Conservation (phyloP, 768 basidiomycete genomes). For the Hericium alpestre region DNA sequence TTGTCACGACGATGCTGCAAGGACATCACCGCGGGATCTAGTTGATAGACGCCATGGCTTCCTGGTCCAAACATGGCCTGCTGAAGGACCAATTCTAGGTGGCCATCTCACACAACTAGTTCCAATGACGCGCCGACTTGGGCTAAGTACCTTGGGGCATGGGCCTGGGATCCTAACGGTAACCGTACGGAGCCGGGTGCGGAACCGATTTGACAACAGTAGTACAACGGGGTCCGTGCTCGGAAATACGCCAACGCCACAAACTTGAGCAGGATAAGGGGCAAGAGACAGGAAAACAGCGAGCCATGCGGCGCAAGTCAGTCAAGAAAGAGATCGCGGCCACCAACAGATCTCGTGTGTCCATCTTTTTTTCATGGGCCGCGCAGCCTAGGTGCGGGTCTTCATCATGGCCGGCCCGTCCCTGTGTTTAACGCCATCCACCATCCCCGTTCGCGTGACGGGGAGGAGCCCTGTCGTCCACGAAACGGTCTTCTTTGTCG, state of each 20-base stretch:
- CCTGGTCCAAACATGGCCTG: neutral
- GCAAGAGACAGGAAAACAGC: slow-evolving; percentile 10
- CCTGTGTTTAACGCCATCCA: slow-evolving; percentile 55
- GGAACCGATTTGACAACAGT: slow-evolving; percentile 13
- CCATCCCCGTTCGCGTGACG: slow-evolving; percentile 72
- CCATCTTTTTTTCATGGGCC: neutral
- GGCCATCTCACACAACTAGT: neutral
- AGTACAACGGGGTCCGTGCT: slow-evolving; percentile 14
- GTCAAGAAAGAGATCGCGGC: slow-evolving; percentile 12
- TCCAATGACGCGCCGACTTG: neutral
- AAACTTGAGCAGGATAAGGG: slow-evolving; percentile 14
- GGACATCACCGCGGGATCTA: no score
- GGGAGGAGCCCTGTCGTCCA: slow-evolving; percentile 53
- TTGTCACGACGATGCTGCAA: no score
- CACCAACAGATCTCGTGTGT: slow-evolving; percentile 9
- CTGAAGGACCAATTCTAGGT: neutral
- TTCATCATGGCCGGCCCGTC: slow-evolving; percentile 4
- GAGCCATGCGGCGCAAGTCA: slow-evolving; percentile 12
- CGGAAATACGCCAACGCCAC: slow-evolving; percentile 12
- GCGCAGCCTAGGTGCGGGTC: neutral
- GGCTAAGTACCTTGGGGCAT: neutral
- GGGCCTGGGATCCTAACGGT: neutral
- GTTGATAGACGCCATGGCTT: no score
- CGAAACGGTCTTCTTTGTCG: slow-evolving; percentile 69
- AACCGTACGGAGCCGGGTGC: slow-evolving; percentile 6